Percentiles rank a stretch among this genome's conserved stretches.
Evolutionary conservation across 1,284 basidiomycete genomes (phyloP).

Genomic region (Phellinidium pouzarii): DNA sequence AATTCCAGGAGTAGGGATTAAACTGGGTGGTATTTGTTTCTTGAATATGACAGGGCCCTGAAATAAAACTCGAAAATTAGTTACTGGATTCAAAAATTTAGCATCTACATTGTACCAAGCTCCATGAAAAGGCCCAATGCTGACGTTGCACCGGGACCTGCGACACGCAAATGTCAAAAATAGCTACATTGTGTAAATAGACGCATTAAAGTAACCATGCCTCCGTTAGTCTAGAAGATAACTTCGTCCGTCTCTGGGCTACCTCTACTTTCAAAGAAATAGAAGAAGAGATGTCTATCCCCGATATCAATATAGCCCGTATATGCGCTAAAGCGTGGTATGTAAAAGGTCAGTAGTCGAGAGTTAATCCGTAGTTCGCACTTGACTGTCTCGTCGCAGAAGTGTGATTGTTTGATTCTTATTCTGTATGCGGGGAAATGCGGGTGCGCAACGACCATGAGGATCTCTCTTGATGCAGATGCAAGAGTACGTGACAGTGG

Average conservation of each 20-base stretch:
- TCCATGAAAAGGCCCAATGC: slow-evolving; percentile 64
- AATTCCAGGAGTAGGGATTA: slow-evolving; percentile 61
- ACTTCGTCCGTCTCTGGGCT: slow-evolving; percentile 63
- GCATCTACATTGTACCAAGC: slow-evolving; percentile 45
- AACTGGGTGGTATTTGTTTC: slow-evolving; percentile 44
- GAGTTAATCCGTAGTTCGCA: not conserved
- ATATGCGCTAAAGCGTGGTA: slow-evolving; percentile 34
- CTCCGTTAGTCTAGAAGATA: slow-evolving; percentile 68
- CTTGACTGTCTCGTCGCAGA: not conserved
- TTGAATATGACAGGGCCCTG: slow-evolving; percentile 30
- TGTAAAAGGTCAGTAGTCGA: not conserved
- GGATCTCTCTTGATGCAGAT: not conserved
- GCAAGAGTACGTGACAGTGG: not conserved
- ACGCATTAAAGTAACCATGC: slow-evolving; percentile 25
- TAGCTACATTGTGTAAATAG: not conserved
- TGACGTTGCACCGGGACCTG: slow-evolving; percentile 58
- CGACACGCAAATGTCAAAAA: not conserved
- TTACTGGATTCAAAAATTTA: too few species aligned
- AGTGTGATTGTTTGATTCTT: not conserved
- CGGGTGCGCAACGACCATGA: not conserved
- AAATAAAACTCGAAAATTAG: too few species aligned
- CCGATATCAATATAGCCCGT: slow-evolving; percentile 61
- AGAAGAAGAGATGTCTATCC: slow-evolving; percentile 71
- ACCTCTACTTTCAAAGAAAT: slow-evolving; percentile 75
- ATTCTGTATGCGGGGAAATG: not conserved